These are phyloP conservation scores for Lactifluus subvellereus DNA, from an alignment of 768 basidiomycete genomes.

Conservation along the genomic window DNA sequence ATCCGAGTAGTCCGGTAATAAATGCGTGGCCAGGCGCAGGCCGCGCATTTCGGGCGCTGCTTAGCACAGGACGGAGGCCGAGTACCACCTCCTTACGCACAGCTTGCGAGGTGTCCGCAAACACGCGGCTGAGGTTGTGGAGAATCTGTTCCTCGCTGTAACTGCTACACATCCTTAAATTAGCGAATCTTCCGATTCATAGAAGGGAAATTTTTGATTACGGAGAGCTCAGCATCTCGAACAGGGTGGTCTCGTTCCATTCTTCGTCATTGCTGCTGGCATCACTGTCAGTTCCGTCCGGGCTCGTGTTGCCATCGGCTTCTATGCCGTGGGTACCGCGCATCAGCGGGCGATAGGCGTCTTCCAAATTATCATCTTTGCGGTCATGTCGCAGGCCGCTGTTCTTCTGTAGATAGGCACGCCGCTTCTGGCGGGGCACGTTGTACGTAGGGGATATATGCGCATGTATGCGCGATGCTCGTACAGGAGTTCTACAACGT, in stretches of 20 bases:
- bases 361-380: conserved; percentile 3
- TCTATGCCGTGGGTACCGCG: not conserved
- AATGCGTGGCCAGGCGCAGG: conserved; percentile 11
- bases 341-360: not conserved
- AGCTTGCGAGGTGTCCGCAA: conserved; percentile 8
- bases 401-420: not conserved
- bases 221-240: conserved; percentile 12
- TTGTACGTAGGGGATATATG: conserved; percentile 1
- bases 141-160: not conserved
- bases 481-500: not conserved
- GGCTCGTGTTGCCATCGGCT: not conserved
- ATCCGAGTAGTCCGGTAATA: conserved; percentile 11
- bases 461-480: not conserved
- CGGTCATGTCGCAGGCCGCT: not conserved
- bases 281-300: not conserved
- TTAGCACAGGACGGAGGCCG: conserved; percentile 2
- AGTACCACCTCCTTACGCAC: conserved; percentile 1
- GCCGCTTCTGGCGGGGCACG: not conserved
- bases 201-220: not conserved
- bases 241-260: conserved; percentile 11
- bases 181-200: not conserved
- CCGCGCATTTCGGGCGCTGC: not conserved
- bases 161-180: not conserved
- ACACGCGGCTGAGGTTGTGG: conserved; percentile 1
- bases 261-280: not conserved